Base-by-base conservation (phyloP, 169 alveolate genomes). In the Babesia caballi region DNA sequence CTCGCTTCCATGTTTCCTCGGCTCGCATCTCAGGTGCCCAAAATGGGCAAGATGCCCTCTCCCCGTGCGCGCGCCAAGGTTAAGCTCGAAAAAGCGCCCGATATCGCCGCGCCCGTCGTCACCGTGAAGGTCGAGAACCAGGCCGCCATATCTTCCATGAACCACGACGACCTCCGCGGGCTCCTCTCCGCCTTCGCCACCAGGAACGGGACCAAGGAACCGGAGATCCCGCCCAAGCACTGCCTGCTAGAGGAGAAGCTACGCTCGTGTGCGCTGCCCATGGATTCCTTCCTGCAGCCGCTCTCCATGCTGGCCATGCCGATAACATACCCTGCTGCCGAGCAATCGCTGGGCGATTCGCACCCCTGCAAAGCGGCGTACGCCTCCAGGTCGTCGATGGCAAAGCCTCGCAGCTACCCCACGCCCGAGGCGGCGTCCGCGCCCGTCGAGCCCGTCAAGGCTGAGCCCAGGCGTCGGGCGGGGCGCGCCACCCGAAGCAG, bases 1-100 rank as follows among this genome's bases (percentile, higher is more conserved):
- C 27, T 71, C 2, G 21, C 66, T 3, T 46, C 59, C 3, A 19
- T 71, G 41, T 71, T 71, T 49, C 82, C 82, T 9, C 19, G 25
- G 33, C 63, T 71, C n/a, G 73, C 71, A 3, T 2, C 25, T 4
- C 82, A 71, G 57, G 54, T 71, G 21, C 78, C 78, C 25, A 23
- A 53, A 25, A 14, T 35, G 6, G 19, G 32, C 19, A 36, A 28
- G 7, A 9, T 66, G 17, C 12, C 12, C 15, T 11, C 36, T 5
- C 11, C 47, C 4, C 12, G 15, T 1, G 14, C 27, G 14, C 14
- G 15, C 1, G 33, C 6, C 27, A 17, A 12, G 25, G 15, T 23
- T 14, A 46, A 19, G 15, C 21, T n/a, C 30, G 53, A 46, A 9
- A 46, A n/a, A 9, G 1, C 27, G 30, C 17, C 44, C 14, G 44